A percentile compares a stretch with the other conserved stretches of the same genome.
phyloP scores from a whole-genome alignment of 202 grass and related monocot species.

The Carex arenaria region DNA sequence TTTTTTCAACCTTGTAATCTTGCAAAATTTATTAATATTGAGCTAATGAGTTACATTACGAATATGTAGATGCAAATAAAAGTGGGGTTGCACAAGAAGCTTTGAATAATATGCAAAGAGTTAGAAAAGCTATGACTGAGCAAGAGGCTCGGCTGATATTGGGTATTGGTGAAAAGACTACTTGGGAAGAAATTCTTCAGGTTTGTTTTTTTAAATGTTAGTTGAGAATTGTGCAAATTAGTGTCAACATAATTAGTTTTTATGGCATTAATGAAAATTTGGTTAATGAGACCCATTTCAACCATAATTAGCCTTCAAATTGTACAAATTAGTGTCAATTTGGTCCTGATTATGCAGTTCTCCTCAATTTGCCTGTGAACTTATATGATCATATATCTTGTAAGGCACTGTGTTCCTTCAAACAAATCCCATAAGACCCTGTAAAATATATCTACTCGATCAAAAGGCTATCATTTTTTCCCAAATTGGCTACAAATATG shows the following conservation, averaged over 20 bases:
- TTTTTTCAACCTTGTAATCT: not conserved
- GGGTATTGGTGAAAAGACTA: conserved; percentile 54
- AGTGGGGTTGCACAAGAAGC: conserved; percentile 82
- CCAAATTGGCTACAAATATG: not conserved
- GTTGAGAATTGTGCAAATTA: not conserved
- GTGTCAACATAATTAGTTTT: not conserved
- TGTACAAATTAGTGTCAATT: not conserved
- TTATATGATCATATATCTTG: not conserved
- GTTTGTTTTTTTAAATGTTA: conserved; percentile 31
- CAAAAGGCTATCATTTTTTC: not conserved
- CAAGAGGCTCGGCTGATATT: conserved; percentile 85
- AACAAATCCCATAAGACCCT: not conserved
- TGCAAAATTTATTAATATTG: not conserved
- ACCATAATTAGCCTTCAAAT: not conserved
- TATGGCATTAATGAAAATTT: not conserved
- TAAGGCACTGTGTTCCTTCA: not conserved
- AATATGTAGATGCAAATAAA: conserved; percentile 61
- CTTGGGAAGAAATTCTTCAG: conserved; percentile 76
- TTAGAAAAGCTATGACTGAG: conserved; percentile 72
- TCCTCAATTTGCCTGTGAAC: not conserved
- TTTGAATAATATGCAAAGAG: conserved; percentile 71
- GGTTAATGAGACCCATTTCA: not conserved
- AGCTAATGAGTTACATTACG: not conserved
- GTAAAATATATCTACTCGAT: not conserved
- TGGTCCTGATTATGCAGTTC: not conserved